phyloP scores from a whole-genome alignment of 208 protist genomes.

The Wallacemonas rigidus region DNA sequence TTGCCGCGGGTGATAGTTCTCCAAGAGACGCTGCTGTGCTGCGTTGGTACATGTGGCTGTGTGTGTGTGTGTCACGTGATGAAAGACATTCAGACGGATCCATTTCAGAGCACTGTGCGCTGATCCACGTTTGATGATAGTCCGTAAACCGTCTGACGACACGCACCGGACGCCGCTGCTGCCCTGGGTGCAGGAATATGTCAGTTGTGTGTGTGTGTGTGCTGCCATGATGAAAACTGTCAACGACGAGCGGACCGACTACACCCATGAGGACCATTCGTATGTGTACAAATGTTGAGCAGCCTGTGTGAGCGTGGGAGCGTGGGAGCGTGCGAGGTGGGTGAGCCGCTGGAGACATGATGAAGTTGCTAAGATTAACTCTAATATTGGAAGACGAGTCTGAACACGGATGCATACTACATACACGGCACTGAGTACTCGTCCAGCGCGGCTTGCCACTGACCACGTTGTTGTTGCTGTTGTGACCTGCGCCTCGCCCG shows the following conservation, averaged over 20 bases:
- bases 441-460: too few species aligned
- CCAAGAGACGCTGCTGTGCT: constrained; percentile 1
- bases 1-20: constrained; percentile 20
- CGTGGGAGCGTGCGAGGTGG: too few species aligned
- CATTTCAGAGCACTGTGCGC: constrained; percentile 38
- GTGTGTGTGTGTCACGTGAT: constrained; percentile 20
- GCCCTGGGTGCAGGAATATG: too few species aligned
- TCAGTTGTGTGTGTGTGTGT: background rate
- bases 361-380: constrained; percentile 18
- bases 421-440: constrained; percentile 5
- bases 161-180: background rate
- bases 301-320: background rate
- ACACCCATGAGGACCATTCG: constrained; percentile 29
- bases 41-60: constrained; percentile 8
- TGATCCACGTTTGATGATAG: constrained; percentile 34
- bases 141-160: constrained; percentile 32
- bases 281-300: constrained; percentile 40
- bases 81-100: constrained; percentile 38
- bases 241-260: constrained; percentile 36
- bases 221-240: constrained; percentile 33
- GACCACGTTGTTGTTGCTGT: too few species aligned
- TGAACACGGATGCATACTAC: constrained; percentile 5
- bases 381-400: constrained; percentile 12
- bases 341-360: background rate
- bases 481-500: too few species aligned